Evolutionary conservation across 768 basidiomycete species (phyloP).

Genomic region (Auriscalpium vulgare): DNA sequence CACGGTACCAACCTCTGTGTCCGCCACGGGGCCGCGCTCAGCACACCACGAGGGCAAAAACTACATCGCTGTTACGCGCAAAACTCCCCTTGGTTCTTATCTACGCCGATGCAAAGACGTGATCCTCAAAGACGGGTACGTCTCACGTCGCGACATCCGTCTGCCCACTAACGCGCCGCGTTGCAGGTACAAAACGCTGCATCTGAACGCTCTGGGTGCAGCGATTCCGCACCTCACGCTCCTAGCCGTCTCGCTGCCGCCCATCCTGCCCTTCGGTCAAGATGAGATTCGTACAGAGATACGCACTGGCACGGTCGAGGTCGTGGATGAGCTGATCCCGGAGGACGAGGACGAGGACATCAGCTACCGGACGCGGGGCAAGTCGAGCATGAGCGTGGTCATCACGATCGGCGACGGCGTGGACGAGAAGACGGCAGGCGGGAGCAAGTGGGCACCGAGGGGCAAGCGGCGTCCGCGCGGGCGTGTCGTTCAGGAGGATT

Average conservation of each 20-base stretch:
- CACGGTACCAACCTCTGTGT: constrained; percentile 64
- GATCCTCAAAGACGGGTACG: constrained; percentile 65
- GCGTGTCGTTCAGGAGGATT: neutral
- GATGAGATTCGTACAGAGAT: constrained; percentile 58
- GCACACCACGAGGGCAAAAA: constrained; percentile 77
- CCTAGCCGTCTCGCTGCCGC: constrained; percentile 62
- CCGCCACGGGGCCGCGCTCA: constrained; percentile 75
- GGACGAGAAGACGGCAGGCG: constrained; percentile 27
- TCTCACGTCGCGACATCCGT: neutral
- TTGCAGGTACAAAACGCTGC: constrained; percentile 60
- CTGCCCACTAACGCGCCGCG: neutral
- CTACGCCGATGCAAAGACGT: constrained; percentile 70
- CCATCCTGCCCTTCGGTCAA: constrained; percentile 56
- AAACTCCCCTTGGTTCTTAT: constrained; percentile 63
- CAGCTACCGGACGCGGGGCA: constrained; percentile 50
- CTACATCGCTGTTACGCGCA: constrained; percentile 71
- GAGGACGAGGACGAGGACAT: constrained; percentile 70
- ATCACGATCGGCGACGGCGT: constrained; percentile 60
- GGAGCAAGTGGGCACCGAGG: constrained; percentile 12
- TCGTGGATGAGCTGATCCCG: constrained; percentile 74
- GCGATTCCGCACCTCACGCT: constrained; percentile 80
- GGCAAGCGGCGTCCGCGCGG: constrained; percentile 12
- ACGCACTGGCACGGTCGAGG: constrained; percentile 61
- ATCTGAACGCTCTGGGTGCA: constrained; percentile 80
- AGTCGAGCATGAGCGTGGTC: constrained; percentile 55